Conservation (phyloP, 495 filamentous ascomycete genomes). For the Delitschia confertaspora region DNA sequence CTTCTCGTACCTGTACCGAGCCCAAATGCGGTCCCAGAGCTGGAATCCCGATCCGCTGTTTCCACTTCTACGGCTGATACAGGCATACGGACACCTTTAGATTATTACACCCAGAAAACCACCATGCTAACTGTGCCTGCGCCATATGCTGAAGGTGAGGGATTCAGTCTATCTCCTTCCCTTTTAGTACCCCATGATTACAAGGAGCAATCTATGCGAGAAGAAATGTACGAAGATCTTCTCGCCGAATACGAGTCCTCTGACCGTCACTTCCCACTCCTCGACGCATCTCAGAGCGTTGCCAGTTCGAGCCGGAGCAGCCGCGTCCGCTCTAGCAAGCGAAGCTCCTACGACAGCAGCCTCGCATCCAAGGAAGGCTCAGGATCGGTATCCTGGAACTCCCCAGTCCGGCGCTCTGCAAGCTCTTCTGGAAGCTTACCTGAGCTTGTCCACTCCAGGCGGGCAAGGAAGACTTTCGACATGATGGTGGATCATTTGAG, state of each 20-base stretch:
- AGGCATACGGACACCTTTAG: constrained; percentile 19
- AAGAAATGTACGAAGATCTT: constrained; percentile 44
- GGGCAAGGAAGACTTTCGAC: constrained; percentile 14
- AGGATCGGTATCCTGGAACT: constrained; percentile 31
- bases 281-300: constrained; percentile 33
- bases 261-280: constrained; percentile 40
- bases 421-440: constrained; percentile 50
- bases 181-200: constrained; percentile 19
- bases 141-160: constrained; percentile 14
- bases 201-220: constrained; percentile 34
- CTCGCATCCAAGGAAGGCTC: constrained; percentile 38
- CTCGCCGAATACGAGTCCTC: constrained; percentile 41
- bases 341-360: constrained; percentile 50
- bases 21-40: constrained; percentile 18
- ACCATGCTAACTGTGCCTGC: neutral
- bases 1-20: constrained; percentile 26
- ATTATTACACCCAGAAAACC: constrained; percentile 7
- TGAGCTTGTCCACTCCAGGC: constrained; percentile 44
- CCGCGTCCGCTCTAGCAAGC: constrained; percentile 50
- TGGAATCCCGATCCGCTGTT: constrained; percentile 20
- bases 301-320: constrained; percentile 42
- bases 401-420: constrained; percentile 46
- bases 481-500: constrained; percentile 23
- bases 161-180: constrained; percentile 30
- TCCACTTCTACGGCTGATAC: constrained; percentile 20